Base-by-base conservation (phyloP, 768 basidiomycete species). In the Trametes maxima region DNA sequence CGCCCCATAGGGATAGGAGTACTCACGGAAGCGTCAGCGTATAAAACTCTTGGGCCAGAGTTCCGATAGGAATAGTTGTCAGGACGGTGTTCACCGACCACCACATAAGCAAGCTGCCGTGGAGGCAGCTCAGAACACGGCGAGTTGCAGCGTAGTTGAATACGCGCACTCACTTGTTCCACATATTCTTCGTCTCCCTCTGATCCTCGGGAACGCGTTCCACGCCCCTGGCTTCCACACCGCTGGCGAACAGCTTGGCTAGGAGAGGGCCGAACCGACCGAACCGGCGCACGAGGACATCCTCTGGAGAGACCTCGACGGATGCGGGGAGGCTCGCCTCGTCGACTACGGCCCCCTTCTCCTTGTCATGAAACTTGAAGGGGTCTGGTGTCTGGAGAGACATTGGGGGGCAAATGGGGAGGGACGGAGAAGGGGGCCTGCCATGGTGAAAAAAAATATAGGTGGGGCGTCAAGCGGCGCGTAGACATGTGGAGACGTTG, bases 191-290 rank as follows among this genome's bases (percentile, higher is more conserved):
- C 0, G 62, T 70, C 53, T 78, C 77, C 60, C 80, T 66, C 69
- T 82, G 77, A 58, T 78, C 69, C 66, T 84, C 83, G 16, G 79
- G 80, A 0, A 84, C 79, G 13, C 83, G 79, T 62, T 83, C 83
- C 6, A 85, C 79, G 19, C 83, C 83, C 68, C 80, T 72, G 5
- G 81, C 82, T 68, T 85, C 83, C 19, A 84, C 79, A 48, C 82
- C 82, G 54, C 72, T 78, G 16, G 74, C 70, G 67, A 83, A 82
- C 13, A 82, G 70, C 65, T 68, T 77, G 44, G 63, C 63, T 24
- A 72, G 54, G 28, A 68, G 49, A 2, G 67, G 66, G 7, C 70
- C 70, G 28, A 71, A 65, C 36, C 67, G 67, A 13, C 67, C 68
- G 54, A 50, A 71, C 37, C 70, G 64, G 37, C 62, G 65, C 35